phyloP scores from a whole-genome alignment of 1,284 basidiomycete species.

The Ceratorhiza oryzae-sativae region DNA sequence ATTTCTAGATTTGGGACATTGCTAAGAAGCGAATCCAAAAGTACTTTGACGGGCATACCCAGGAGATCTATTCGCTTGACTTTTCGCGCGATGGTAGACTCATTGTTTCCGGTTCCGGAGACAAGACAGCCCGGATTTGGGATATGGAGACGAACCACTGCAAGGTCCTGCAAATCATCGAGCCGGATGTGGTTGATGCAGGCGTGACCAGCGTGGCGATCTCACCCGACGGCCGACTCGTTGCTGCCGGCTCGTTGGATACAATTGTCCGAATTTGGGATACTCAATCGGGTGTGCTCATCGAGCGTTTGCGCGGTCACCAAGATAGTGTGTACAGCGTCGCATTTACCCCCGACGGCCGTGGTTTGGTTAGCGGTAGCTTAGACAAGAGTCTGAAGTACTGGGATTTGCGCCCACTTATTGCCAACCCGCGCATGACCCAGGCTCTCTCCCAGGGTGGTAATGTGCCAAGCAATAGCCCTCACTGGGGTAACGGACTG shows the following conservation, averaged over 20 bases:
- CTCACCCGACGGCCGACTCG: constrained; percentile 78
- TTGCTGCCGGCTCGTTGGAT: constrained; percentile 86
- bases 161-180: constrained; percentile 66
- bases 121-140: constrained; percentile 91
- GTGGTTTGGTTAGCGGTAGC: constrained; percentile 79
- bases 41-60: constrained; percentile 83
- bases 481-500: constrained; percentile 38
- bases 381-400: constrained; percentile 88
- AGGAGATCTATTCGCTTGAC: constrained; percentile 91
- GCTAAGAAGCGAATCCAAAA: constrained; percentile 72
- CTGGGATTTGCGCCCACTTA: constrained; percentile 76
- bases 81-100: constrained; percentile 82
- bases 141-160: constrained; percentile 72
- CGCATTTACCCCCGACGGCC: constrained; percentile 86
- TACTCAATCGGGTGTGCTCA: constrained; percentile 69
- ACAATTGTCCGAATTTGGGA: constrained; percentile 90
- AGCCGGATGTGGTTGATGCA: constrained; percentile 66
- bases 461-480: constrained; percentile 37
- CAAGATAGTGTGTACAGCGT: constrained; percentile 85
- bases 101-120: constrained; percentile 88
- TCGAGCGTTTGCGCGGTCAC: constrained; percentile 81
- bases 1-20: constrained; percentile 83
- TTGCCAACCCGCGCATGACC: constrained; percentile 39
- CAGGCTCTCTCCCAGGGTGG: constrained; percentile 45
- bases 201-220: constrained; percentile 83